A percentile compares a stretch with the other conserved stretches of the same genome.
These are phyloP conservation scores for Apiotrichum brassicae DNA, from an alignment of 1,284 basidiomycete species.

Conservation along the genomic window DNA sequence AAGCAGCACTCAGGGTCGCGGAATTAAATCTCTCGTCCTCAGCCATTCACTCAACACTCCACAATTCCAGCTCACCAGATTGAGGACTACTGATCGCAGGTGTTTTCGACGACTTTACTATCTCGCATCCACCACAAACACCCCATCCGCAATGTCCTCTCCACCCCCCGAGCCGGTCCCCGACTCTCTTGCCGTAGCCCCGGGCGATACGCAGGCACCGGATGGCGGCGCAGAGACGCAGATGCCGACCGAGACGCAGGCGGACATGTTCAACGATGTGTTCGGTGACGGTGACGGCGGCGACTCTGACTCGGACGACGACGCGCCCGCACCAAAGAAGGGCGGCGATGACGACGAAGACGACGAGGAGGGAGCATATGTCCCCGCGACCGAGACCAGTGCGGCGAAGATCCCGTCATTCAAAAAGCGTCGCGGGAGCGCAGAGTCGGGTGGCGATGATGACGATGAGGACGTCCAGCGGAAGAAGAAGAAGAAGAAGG, in stretches of 20 bases:
- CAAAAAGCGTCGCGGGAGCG: constrained; percentile 44
- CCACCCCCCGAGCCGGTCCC: background rate
- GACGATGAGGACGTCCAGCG: constrained; percentile 49
- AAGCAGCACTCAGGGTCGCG: too few relatives aligned
- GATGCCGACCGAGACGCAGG: constrained; percentile 1
- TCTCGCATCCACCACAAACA: too few relatives aligned
- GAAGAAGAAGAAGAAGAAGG: constrained; percentile 50
- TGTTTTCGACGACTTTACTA: too few relatives aligned
- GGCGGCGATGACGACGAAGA: constrained; percentile 7
- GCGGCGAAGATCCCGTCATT: constrained; percentile 42
- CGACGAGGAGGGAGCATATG: constrained; percentile 52
- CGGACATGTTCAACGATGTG: constrained; percentile 47
- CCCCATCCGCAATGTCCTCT: too few relatives aligned
- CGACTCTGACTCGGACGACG: constrained; percentile 66
- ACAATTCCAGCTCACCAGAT: too few relatives aligned
- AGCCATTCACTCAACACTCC: too few relatives aligned
- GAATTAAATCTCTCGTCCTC: too few relatives aligned
- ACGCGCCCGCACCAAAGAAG: constrained; percentile 46
- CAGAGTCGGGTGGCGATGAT: constrained; percentile 52
- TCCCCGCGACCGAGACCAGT: constrained; percentile 52
- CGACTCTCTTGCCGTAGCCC: background rate
- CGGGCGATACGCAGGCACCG: background rate
- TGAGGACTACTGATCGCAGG: too few relatives aligned
- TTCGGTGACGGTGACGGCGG: constrained; percentile 55
- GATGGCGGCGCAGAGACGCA: background rate